Base-by-base conservation (phyloP, 768 basidiomycete genomes). In the Trametes sanguinea region DNA sequence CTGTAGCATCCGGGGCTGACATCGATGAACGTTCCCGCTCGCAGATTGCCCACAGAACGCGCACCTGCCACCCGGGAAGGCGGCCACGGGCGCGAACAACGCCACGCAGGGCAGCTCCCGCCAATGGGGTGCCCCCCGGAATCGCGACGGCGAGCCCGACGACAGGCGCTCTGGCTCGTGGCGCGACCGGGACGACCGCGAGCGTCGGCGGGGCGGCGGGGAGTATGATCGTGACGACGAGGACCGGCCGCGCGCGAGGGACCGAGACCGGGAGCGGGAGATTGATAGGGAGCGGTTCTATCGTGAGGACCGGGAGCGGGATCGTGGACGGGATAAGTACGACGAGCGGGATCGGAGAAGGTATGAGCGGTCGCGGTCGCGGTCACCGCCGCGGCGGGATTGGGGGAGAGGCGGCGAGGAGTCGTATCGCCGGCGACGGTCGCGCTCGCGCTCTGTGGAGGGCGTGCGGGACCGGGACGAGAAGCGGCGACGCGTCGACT, bases 31-130 rank as follows among this genome's bases (percentile, higher is more conserved):
- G 22, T 22, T 22, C 22, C 22, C 22, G 22, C 22, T 22, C 53
- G 33, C 14, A 77, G 76, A 77, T 54, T 77, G 76, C 62, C 76
- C 76, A 5, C 73, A 77, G 59, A 73, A 72, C 42, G 67, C 63
- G n/a, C 64, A 69, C 32, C 29, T 66, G 10, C 66, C 68, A n/a
- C 69, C 70, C 1, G 73, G 72, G 39, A 65, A 58, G 17, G 64
- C 65, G 1, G 70, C 68, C 17, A 74, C 75, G 3, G 76, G 76
- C 11, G 74, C 75, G 6, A 77, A 76, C 63, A 72, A 63, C 32
- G 56, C 57, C 32, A 55, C 57, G 29, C 57, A 65, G 47, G 65
- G 54, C 6, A 51, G 45, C n/a, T 35, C 58, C 6, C 67, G 73
- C 14, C 67, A 68, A 42, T 71, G 70, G 68, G 71, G 71, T 7